Conservation (phyloP, 192 early-diverging fungal genomes). For the Coemansia sp. region DNA sequence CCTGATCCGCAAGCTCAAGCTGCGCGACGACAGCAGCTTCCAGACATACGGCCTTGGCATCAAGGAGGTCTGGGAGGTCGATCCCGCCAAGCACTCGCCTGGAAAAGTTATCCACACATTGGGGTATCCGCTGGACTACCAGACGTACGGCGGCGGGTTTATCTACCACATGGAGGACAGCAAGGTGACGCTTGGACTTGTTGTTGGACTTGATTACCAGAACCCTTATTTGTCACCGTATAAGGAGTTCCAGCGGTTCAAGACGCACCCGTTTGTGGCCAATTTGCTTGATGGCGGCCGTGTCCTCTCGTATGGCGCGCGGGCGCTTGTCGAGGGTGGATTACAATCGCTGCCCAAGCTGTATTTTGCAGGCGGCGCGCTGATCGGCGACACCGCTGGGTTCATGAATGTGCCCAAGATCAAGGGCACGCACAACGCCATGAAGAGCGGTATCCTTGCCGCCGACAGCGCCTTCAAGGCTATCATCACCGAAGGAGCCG, state of each 20-base stretch:
- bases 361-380: conserved; percentile 89
- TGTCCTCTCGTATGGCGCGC: conserved; percentile 88
- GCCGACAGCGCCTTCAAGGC: conserved; percentile 86
- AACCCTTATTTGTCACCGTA: conserved; percentile 96
- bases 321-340: conserved; percentile 97
- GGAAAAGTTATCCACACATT: conserved; percentile 84
- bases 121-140: conserved; percentile 88
- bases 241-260: conserved; percentile 96
- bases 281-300: conserved; percentile 87
- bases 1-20: conserved; percentile 81
- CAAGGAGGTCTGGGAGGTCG: conserved; percentile 98
- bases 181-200: conserved; percentile 82
- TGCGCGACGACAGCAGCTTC: conserved; percentile 80
- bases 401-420: conserved; percentile 98
- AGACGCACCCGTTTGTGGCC: conserved; percentile 86
- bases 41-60: conserved; percentile 96
- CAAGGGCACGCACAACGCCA: conserved; percentile 99
- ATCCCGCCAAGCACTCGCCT: conserved; percentile 76
- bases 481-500: conserved; percentile 44
- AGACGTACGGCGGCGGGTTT: conserved; percentile 93
- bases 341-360: conserved; percentile 94
- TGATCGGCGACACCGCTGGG: conserved; percentile 95
- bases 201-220: conserved; percentile 90
- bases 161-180: conserved; percentile 95
- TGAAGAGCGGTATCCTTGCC: conserved; percentile 97